Percentiles rank a stretch among this genome's conserved stretches.
These are phyloP conservation scores for Nidula niveotomentosa DNA, from an alignment of 1,284 basidiomycete genomes.

Conservation along the genomic window DNA sequence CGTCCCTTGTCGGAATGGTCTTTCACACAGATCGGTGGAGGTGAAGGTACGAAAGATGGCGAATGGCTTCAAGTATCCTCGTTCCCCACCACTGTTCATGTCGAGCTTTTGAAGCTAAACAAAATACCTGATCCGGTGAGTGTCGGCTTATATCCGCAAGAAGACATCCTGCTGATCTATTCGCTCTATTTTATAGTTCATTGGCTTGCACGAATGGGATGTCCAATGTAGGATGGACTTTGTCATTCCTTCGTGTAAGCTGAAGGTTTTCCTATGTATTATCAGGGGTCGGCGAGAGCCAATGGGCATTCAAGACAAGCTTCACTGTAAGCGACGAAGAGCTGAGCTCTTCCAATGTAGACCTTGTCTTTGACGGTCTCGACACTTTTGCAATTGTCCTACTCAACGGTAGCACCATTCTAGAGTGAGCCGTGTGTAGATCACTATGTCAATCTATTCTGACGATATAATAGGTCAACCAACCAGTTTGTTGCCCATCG, in stretches of 20 bases:
- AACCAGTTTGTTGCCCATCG: constrained; percentile 83
- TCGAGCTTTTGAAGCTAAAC: constrained; percentile 71
- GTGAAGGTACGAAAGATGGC: constrained; percentile 52
- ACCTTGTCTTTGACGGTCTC: constrained; percentile 85
- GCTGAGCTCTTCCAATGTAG: constrained; percentile 47
- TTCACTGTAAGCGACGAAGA: constrained; percentile 57
- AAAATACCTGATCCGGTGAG: constrained; percentile 80
- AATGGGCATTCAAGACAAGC: constrained; percentile 81
- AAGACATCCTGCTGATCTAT: background rate
- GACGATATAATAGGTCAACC: constrained; percentile 41
- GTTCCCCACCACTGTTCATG: constrained; percentile 84
- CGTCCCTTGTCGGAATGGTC: constrained; percentile 48
- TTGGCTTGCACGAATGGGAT: constrained; percentile 82
- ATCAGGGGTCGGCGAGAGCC: constrained; percentile 84
- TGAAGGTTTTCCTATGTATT: constrained; percentile 4
- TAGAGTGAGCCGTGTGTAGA: constrained; percentile 42
- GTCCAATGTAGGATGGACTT: constrained; percentile 62
- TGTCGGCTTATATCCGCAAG: constrained; percentile 2
- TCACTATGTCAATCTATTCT: constrained; percentile 1
- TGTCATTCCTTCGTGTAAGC: background rate
- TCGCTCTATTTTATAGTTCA: constrained; percentile 42
- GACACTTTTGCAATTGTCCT: constrained; percentile 80
- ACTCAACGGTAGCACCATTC: constrained; percentile 71
- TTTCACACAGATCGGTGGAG: constrained; percentile 69
- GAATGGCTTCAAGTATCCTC: constrained; percentile 65